These are phyloP conservation scores for Calonectria leucothoes DNA, from an alignment of 2,329 filamentous ascomycete species.

Conservation along the genomic window DNA sequence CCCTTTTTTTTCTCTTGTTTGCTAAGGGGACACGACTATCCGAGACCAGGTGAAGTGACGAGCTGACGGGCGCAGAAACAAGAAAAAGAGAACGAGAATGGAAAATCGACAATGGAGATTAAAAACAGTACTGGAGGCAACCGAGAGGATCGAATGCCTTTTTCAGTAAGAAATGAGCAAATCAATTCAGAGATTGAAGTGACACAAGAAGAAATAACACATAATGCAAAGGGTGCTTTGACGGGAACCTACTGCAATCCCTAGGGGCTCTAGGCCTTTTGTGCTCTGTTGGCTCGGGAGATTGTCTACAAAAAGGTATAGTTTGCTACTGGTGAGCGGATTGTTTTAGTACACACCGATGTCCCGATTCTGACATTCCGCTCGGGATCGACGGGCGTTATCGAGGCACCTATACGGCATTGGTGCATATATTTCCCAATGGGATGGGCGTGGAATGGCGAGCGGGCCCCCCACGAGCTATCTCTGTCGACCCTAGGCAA, in stretches of 20 bases:
- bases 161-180: neutral
- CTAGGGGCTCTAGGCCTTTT: slow-evolving; percentile 37
- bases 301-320: slow-evolving; percentile 24
- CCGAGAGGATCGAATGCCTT: neutral
- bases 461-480: slow-evolving; percentile 14
- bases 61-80: neutral
- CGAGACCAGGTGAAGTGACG: slow-evolving; percentile 24
- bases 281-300: slow-evolving; percentile 27
- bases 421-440: slow-evolving; percentile 28
- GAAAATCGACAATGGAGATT: slow-evolving; percentile 14
- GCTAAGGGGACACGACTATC: slow-evolving; percentile 27
- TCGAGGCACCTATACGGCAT: neutral
- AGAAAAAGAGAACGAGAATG: slow-evolving; percentile 8
- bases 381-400: slow-evolving; percentile 12
- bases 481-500: slow-evolving; percentile 9
- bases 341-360: slow-evolving; percentile 41
- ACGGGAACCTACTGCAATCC: slow-evolving; percentile 26
- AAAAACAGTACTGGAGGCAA: slow-evolving; percentile 12
- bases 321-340: slow-evolving; percentile 23
- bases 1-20: slow-evolving; percentile 20
- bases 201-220: slow-evolving; percentile 25
- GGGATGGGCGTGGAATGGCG: slow-evolving; percentile 7
- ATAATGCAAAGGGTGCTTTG: slow-evolving; percentile 32
- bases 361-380: slow-evolving; percentile 26
- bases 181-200: slow-evolving; percentile 22